Evolutionary conservation across 148 eudicot species (phyloP).

Genomic region (Rhododendron mucronatum): DNA sequence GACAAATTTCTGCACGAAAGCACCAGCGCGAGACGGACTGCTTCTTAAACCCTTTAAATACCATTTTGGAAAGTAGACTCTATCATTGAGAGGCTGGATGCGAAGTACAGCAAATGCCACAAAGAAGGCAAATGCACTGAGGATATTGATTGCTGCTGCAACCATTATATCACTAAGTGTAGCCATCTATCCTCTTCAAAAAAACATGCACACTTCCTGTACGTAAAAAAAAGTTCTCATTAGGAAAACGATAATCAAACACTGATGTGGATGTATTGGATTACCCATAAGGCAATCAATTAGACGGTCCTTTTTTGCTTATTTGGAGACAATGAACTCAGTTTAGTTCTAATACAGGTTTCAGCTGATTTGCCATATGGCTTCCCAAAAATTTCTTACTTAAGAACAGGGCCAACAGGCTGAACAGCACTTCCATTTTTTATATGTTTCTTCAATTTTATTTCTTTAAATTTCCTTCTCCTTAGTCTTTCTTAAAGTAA

Average conservation of each 20-base stretch:
- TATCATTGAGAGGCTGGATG: constrained; percentile 61
- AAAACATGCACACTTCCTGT: constrained; percentile 11
- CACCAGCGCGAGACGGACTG: constrained; percentile 46
- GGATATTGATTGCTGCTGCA: constrained; percentile 59
- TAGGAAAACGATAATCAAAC: background rate
- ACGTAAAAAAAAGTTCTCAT: background rate
- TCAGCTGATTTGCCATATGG: background rate
- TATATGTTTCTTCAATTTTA: background rate
- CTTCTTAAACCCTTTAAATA: constrained; percentile 61
- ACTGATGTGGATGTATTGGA: background rate
- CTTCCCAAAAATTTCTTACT: background rate
- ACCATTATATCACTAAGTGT: constrained; percentile 51
- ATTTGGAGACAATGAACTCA: background rate
- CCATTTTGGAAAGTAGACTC: constrained; percentile 74
- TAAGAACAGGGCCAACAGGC: too few species aligned
- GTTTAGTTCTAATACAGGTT: background rate
- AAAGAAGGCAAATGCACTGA: constrained; percentile 53
- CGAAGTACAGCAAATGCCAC: constrained; percentile 61
- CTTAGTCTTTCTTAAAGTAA: background rate
- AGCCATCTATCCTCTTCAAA: constrained; percentile 40
- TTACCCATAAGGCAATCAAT: background rate
- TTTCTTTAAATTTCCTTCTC: background rate
- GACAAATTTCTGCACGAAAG: constrained; percentile 45
- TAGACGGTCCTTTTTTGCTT: background rate
- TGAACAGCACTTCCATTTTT: background rate